Percentiles rank a stretch among this genome's conserved stretches.
phyloP scores from a whole-genome alignment of 768 basidiomycete species.

The Boletus subparvulus region DNA sequence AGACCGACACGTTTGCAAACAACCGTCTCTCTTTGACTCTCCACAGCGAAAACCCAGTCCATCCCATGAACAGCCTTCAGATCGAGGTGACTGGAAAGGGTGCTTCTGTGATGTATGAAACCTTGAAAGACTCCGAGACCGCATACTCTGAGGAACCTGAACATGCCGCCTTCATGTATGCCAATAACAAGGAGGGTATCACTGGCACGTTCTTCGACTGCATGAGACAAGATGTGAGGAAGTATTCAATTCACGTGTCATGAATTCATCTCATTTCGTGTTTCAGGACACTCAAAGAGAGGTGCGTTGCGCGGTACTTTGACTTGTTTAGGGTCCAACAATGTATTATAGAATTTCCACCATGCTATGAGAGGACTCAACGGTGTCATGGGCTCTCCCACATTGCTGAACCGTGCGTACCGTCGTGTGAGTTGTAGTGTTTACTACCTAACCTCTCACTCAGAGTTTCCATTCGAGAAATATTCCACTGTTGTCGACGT shows the following conservation, averaged over 20 bases:
- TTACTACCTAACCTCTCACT: background rate
- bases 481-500: constrained; percentile 33
- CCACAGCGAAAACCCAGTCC: constrained; percentile 18
- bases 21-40: constrained; percentile 33
- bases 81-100: constrained; percentile 18
- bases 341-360: constrained; percentile 15
- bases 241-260: too few species aligned
- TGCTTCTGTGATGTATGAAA: constrained; percentile 22
- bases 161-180: constrained; percentile 19
- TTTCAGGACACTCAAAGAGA: constrained; percentile 17
- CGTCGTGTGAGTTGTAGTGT: background rate
- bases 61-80: constrained; percentile 19
- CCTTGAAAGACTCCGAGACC: constrained; percentile 19
- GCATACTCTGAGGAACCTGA: constrained; percentile 22
- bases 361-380: constrained; percentile 22
- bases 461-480: constrained; percentile 32
- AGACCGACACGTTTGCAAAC: constrained; percentile 33
- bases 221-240: constrained; percentile 18
- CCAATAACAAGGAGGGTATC: background rate
- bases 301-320: constrained; percentile 1
- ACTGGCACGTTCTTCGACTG: constrained; percentile 23
- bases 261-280: background rate
- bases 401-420: constrained; percentile 22
- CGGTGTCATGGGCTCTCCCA: constrained; percentile 23
- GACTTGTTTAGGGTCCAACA: background rate